These are phyloP conservation scores for Lepidium didymum DNA, from an alignment of 345 rosid species.

Conservation along the genomic window DNA sequence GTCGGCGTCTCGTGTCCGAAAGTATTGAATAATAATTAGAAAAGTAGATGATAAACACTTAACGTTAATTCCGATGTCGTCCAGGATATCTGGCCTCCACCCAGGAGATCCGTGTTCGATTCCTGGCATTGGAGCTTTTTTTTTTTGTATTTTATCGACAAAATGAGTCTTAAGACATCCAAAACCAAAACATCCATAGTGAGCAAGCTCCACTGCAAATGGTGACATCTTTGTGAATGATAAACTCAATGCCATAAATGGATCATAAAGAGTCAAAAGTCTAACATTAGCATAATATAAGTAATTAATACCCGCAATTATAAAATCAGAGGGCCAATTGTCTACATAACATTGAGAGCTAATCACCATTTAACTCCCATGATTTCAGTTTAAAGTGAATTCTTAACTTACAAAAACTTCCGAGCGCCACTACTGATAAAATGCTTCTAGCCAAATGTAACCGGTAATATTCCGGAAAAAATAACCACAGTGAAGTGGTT, in stretches of 20 bases:
- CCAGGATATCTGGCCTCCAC: slow-evolving; percentile 98
- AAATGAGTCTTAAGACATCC: neutral
- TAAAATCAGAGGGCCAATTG: neutral
- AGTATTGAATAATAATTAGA: accelerated
- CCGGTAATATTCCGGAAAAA: slow-evolving; percentile 4
- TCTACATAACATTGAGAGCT: neutral
- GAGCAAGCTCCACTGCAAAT: neutral
- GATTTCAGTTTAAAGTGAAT: neutral
- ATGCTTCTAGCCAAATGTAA: slow-evolving; percentile 2
- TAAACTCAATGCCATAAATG: neutral
- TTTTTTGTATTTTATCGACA: neutral
- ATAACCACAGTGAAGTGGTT: slow-evolving; percentile 4
- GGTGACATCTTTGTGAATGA: neutral
- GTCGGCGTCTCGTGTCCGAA: neutral
- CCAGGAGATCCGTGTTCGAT: slow-evolving; percentile 98
- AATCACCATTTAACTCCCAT: neutral
- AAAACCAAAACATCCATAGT: neutral
- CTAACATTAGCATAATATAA: neutral
- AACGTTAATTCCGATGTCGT: slow-evolving; percentile 53
- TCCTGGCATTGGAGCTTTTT: slow-evolving; percentile 71
- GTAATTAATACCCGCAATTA: neutral
- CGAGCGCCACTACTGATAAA: neutral
- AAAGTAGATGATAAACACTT: accelerated
- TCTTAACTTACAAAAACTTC: slow-evolving; percentile 17
- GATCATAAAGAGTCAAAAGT: neutral